Evolutionary conservation across 2,329 filamentous ascomycete genomes (phyloP), one percentile per base, ranked within the genome.

Genomic region (Alternaria viburni): DNA sequence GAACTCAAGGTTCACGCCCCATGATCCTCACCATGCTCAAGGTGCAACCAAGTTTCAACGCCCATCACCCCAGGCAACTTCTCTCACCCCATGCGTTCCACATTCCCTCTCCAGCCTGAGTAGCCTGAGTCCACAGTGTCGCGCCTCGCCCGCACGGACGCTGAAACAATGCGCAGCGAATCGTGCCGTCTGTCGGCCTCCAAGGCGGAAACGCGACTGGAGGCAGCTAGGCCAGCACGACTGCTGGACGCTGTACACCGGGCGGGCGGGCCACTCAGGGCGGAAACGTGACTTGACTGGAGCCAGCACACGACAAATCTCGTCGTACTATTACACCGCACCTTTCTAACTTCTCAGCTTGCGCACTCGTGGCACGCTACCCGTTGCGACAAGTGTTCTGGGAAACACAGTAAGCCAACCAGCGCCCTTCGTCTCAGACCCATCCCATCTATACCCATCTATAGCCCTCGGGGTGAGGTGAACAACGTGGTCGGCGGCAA

Each of bases 141-240:
- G 51, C 57, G 64, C 67, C 30, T 41, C 36, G 2, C 1, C 1
- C 1, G 64, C 65, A 67, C 63, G 57, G 70, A 56, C 68, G 30
- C 54, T 70, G 68, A 71, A 76, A 69, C 71, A 62, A 36, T 41
- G 65, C 59, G 47, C 66, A 59, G 63, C 71, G 61, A 70, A 70
- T 73, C 58, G 67, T 57, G 26, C 50, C 46, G 50, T 61, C 58
- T 36, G 68, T 54, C 61, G 64, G 61, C 64, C 61, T 45, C 47
- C 36, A 28, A 30, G 49, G 61, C 58, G 55, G 58, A 63, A 71
- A 64, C 64, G 62, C 66, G 66, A 65, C 67, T 65, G 62, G 63
- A 60, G 66, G 64, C 66, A 68, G 51, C 66, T 50, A 32, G 46
- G 66, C 66, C 66, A 68, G 51, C 66, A 52, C 43, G 46, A 17